A percentile compares a stretch with the other conserved stretches of the same genome.
Conservation (phyloP, 139 green algal species). For the Closterium sp. region DNA sequence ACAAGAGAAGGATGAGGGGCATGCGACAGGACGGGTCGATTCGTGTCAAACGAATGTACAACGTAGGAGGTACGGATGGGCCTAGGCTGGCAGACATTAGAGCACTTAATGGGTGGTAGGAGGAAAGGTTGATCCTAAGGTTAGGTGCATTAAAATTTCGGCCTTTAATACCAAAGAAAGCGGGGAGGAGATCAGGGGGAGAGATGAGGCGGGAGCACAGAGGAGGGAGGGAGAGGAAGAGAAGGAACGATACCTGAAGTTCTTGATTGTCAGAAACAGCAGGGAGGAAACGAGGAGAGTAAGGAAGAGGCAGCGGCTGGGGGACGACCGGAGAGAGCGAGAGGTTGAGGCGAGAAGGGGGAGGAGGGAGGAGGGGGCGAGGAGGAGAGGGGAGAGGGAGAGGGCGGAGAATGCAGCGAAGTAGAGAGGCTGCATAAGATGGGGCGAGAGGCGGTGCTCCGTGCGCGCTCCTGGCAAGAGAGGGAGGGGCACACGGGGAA, state of each 20-base stretch:
- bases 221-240: background rate
- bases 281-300: background rate
- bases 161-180: too few species aligned
- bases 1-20: too few species aligned
- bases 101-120: too few species aligned
- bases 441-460: too few species aligned
- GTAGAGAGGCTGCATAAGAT: constrained; percentile 61
- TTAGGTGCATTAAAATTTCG: too few species aligned
- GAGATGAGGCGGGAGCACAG: background rate
- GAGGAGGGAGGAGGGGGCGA: constrained; percentile 1
- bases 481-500: too few species aligned
- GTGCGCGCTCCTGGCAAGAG: too few species aligned
- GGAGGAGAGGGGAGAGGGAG: constrained; percentile 56
- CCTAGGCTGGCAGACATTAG: too few species aligned
- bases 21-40: too few species aligned
- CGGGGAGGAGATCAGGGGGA: background rate
- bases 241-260: constrained; percentile 1
- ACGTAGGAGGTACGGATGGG: too few species aligned
- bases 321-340: background rate
- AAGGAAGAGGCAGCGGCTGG: background rate
- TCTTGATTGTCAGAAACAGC: background rate
- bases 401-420: constrained; percentile 62
- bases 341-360: background rate
- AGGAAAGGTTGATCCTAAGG: too few species aligned
- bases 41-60: too few species aligned